These are phyloP conservation scores for Stylosanthes scabra DNA, from an alignment of 331 rosid species.

Conservation along the genomic window DNA sequence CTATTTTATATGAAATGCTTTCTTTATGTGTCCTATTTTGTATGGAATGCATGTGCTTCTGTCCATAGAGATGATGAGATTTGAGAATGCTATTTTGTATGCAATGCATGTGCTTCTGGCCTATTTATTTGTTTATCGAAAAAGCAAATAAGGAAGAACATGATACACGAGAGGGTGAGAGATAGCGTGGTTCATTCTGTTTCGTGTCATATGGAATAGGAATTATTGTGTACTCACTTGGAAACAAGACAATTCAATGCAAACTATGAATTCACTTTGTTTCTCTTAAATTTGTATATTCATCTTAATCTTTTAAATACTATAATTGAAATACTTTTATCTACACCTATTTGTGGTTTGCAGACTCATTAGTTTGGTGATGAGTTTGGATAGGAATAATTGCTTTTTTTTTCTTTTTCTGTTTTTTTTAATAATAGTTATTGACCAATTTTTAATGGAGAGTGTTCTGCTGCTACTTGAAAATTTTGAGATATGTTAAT, in stretches of 20 bases:
- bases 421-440: slow-evolving; percentile 32
- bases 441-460: slow-evolving; percentile 18
- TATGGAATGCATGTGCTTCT: slow-evolving; percentile 69
- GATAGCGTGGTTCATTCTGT: slow-evolving; percentile 3
- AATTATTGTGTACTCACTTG: not conserved
- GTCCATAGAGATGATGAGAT: slow-evolving; percentile 33
- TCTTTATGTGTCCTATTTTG: too few species aligned
- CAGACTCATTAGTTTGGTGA: not conserved
- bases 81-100: slow-evolving; percentile 12
- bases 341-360: not conserved
- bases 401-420: not conserved
- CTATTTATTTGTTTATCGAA: not conserved
- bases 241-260: not conserved
- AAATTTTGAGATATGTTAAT: slow-evolving; percentile 37
- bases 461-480: slow-evolving; percentile 32
- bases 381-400: slow-evolving; percentile 42
- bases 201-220: not conserved
- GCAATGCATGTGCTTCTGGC: too few species aligned
- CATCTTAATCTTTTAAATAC: not conserved
- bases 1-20: too few species aligned
- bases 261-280: not conserved
- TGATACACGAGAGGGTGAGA: not conserved
- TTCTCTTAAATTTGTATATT: not conserved
- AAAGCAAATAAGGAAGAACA: not conserved
- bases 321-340: not conserved